Evolutionary conservation across 192 early-diverging fungal species (phyloP), one percentile per base, ranked within the genome.

Genomic region (Spizellomyces sp.): DNA sequence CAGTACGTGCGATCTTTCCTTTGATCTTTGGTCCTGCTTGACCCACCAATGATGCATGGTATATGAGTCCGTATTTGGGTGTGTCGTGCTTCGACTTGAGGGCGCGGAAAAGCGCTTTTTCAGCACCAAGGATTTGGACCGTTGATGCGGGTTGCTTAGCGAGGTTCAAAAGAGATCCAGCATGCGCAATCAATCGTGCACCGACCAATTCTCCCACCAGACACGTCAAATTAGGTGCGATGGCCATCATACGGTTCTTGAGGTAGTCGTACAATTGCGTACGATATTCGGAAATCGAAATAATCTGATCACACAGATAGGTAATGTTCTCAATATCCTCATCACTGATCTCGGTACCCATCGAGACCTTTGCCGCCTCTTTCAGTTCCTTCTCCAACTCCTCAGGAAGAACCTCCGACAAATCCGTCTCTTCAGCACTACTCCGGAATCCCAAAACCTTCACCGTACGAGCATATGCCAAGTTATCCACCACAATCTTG

Each of bases 41-140:
- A 59, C 95, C 96, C 77, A 98, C 95, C 72, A 96, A 92, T 10
- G 93, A 91, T 19, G 96, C 94, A 82, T 98, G 93, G 87, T 95
- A 98, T 75, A 98, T 92, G 41, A 98, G 84, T 79, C 96, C 96
- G 73, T 98, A 98, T 81, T 98, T 98, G 75, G 95, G 96, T 3
- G 96, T 98, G 78, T 96, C 94, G 72, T 94, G 93, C 71, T 92
- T 93, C 66, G 93, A 92, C 87, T 98, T 98, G 73, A 98, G 86
- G 19, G 96, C 96, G 60, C 96, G 89, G 93, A 98, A 98, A 56
- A 98, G 89, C 50, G 96, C 96, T 88, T 98, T 98, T 76, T 98
- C 96, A 62, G 96, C 96, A 69, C 96, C 96, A 41, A 98, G 84
- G 77, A 98, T 98, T 84, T 98, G 96, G 44, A 99, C 90, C 19